A percentile compares a stretch with the other conserved stretches of the same genome.
These are phyloP conservation scores for Apiospora pterosperma DNA, from an alignment of 2,329 filamentous ascomycete species.

Conservation along the genomic window DNA sequence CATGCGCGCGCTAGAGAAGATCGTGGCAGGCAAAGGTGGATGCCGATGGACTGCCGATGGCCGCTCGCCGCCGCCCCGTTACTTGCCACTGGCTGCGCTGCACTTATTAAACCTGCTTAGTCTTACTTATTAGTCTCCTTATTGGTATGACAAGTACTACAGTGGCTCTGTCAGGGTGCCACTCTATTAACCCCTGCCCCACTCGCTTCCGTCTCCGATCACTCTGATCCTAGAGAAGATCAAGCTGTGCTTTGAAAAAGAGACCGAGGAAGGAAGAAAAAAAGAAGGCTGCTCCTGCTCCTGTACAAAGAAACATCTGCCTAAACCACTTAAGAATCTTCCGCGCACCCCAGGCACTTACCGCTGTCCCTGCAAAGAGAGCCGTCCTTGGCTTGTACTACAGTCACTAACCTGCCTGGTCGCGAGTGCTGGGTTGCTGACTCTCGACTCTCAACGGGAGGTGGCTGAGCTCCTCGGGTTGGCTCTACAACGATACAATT, in stretches of 20 bases:
- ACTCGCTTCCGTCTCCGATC: background rate
- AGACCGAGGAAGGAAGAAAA: background rate
- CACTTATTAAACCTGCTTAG: too few relatives aligned
- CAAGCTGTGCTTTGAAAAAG: background rate
- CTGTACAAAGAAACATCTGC: background rate
- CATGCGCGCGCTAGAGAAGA: background rate
- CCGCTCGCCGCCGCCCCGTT: background rate
- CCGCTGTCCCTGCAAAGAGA: background rate
- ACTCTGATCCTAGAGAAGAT: background rate
- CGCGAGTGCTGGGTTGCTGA: background rate
- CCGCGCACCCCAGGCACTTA: too few relatives aligned
- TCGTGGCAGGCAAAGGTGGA: too few relatives aligned
- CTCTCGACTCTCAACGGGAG: background rate
- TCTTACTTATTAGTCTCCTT: too few relatives aligned
- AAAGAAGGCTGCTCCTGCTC: too few relatives aligned
- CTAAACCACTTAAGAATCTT: background rate
- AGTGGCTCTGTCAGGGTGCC: too few relatives aligned
- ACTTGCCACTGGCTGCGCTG: background rate
- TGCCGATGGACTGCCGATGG: background rate
- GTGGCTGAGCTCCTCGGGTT: too few relatives aligned
- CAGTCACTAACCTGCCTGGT: background rate
- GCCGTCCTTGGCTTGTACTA: background rate
- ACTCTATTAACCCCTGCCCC: background rate
- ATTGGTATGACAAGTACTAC: too few relatives aligned
- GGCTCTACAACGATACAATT: background rate